Evolutionary conservation across 2,329 filamentous ascomycete genomes (phyloP), one percentile per base, ranked within the genome.

Genomic region (Thyridium curvatum): DNA sequence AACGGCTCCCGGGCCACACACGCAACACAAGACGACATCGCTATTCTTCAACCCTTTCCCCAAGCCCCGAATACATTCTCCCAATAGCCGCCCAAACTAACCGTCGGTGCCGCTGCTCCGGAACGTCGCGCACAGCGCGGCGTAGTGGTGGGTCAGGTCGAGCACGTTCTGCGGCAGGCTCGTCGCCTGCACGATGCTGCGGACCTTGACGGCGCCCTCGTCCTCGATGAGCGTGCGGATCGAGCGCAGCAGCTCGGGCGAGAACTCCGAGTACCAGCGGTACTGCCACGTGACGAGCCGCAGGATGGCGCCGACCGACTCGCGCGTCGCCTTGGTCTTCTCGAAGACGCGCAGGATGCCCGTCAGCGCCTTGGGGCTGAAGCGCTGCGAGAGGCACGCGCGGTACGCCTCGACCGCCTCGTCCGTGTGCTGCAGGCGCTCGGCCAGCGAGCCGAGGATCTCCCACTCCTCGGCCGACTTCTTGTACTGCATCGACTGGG

Each of bases 181-280:
- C 3, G 91, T 97, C 2, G 91, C 89, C 64, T 98, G 93, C 39
- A 98, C 89, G 56, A 98, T 95, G 61, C 89, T 96, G 56, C 93
- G 79, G 39, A 98, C 86, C 66, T 98, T 98, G 61, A 98, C 87
- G 2, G 91, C 91, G 42, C 93, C 93, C 64, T 98, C 93, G 50
- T 96, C 90, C 64, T 97, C 93, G 56, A 98, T 98, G 49, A 98
- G 71, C 49, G 86, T 89, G 45, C 93, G 83, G 54, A 97, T 86
- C 3, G 86, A 84, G 61, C 82, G 87, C 39, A 98, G 76, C 32
- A 98, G 74, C 47, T 90, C 82, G 1, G 93, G 93, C 14, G 90
- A 96, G 66, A 98, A 98, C 76, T 98, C 93, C 41, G 90, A 96
- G 68, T 98, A 98, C 93, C 93, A 98, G 50, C 93, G 77, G 65